Evolutionary conservation across 805 yeast genomes (phyloP).

Genomic region (Maudiozyma bulderi): DNA sequence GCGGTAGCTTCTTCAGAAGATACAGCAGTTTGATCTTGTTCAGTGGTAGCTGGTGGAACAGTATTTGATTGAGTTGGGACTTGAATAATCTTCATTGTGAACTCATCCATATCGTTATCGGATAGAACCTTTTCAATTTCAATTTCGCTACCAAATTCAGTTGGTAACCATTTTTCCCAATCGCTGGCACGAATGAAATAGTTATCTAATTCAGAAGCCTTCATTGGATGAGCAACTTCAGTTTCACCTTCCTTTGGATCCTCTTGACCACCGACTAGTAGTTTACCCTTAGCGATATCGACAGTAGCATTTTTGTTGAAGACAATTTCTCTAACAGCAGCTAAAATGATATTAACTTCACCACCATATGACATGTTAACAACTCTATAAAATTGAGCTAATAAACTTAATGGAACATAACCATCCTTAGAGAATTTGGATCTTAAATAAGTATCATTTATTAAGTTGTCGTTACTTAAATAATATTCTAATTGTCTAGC

Average conservation of each 20-base stretch:
- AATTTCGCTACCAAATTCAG: constrained; percentile 12
- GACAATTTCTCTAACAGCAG: constrained; percentile 28
- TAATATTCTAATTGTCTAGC: constrained; percentile 75
- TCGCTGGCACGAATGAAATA: constrained; percentile 25
- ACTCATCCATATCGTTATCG: constrained; percentile 21
- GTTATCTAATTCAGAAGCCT: constrained; percentile 10
- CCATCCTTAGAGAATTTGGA: constrained; percentile 45
- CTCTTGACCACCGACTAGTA: constrained; percentile 4
- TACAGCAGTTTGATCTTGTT: background rate
- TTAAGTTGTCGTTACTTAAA: constrained; percentile 76
- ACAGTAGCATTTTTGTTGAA: constrained; percentile 23
- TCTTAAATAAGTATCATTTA: constrained; percentile 76
- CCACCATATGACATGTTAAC: constrained; percentile 44
- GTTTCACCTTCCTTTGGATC: constrained; percentile 4
- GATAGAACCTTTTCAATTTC: constrained; percentile 12
- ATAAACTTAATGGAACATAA: constrained; percentile 22
- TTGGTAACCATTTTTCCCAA: constrained; percentile 20
- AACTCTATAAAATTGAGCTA: constrained; percentile 30
- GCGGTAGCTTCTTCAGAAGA: background rate
- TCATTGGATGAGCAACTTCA: constrained; percentile 1
- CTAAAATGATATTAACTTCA: constrained; percentile 20
- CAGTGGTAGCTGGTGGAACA: background rate
- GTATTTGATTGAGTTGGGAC: constrained; percentile 1
- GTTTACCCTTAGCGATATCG: constrained; percentile 19
- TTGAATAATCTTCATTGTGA: constrained; percentile 8